These are phyloP conservation scores for Diaporthe longicolla DNA, from an alignment of 2,329 filamentous ascomycete genomes.

Conservation along the genomic window DNA sequence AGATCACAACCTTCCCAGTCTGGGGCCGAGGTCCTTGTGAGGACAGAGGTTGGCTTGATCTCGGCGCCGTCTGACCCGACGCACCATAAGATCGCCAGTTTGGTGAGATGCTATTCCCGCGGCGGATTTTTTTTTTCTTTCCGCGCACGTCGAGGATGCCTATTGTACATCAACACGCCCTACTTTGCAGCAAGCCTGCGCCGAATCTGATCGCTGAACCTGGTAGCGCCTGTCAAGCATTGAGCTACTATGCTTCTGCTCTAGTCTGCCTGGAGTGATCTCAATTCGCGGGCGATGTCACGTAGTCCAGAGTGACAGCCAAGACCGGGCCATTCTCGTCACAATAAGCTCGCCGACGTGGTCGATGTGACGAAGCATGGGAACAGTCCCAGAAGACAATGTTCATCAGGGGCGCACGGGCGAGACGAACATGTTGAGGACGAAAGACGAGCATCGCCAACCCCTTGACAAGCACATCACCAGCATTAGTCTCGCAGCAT, in stretches of 20 bases:
- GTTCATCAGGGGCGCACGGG: background rate
- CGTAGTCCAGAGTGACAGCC: conserved; percentile 8
- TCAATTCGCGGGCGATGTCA: conserved; percentile 18
- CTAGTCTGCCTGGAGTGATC: conserved; percentile 17
- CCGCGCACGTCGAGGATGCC: conserved; percentile 1
- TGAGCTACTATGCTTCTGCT: conserved; percentile 21
- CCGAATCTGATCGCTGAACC: conserved; percentile 12
- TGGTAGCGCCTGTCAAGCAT: conserved; percentile 26
- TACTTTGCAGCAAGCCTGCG: background rate
- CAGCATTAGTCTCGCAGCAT: conserved; percentile 30
- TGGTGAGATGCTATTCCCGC: background rate
- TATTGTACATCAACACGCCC: background rate
- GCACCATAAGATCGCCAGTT: background rate
- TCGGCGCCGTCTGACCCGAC: conserved; percentile 32
- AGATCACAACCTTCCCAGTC: conserved; percentile 21
- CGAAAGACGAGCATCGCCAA: background rate
- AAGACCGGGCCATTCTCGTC: conserved; percentile 13
- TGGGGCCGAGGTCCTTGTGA: conserved; percentile 8
- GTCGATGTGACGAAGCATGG: conserved; percentile 32
- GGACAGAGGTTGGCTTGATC: background rate
- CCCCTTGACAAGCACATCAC: background rate
- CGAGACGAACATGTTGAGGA: conserved; percentile 2
- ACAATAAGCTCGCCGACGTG: conserved; percentile 17
- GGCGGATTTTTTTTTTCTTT: conserved; percentile 18
- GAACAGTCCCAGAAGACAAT: conserved; percentile 3